These are phyloP conservation scores for Grosmannia huntii DNA, from an alignment of 2,329 filamentous ascomycete genomes.

Conservation along the genomic window DNA sequence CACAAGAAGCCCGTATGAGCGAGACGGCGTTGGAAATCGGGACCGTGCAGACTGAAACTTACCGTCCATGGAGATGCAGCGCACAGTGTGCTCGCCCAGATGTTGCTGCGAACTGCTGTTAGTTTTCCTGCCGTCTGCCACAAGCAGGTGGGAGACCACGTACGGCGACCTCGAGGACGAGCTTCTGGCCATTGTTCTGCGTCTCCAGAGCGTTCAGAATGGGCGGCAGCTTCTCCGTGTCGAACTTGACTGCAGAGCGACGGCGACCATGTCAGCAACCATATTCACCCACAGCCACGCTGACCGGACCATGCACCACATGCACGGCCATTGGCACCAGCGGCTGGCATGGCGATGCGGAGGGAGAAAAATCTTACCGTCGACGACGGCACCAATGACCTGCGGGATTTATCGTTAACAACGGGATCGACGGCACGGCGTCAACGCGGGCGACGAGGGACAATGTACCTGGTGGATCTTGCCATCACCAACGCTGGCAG, in stretches of 20 bases:
- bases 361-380: constrained; percentile 54
- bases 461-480: constrained; percentile 54
- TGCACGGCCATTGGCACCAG: neutral
- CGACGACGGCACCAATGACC: constrained; percentile 98
- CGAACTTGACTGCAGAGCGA: constrained; percentile 72
- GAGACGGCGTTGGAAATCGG: neutral
- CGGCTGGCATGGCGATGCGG: neutral
- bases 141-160: constrained; percentile 15
- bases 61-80: constrained; percentile 99
- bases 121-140: constrained; percentile 17
- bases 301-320: no score
- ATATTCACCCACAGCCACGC: constrained; percentile 6
- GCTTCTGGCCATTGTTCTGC: constrained; percentile 82
- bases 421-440: neutral
- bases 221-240: constrained; percentile 78
- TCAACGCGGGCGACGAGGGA: constrained; percentile 1
- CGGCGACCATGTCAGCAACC: constrained; percentile 13
- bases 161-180: constrained; percentile 95
- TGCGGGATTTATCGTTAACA: constrained; percentile 32
- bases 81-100: constrained; percentile 96
- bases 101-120: constrained; percentile 59
- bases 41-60: constrained; percentile 25
- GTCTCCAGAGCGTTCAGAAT: constrained; percentile 97
- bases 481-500: constrained; percentile 44
- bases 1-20: neutral